Percentiles rank a stretch among this genome's conserved stretches.
These are phyloP conservation scores for Asparagopsis taxiformis DNA, from an alignment of 31 red algal species.

Conservation along the genomic window DNA sequence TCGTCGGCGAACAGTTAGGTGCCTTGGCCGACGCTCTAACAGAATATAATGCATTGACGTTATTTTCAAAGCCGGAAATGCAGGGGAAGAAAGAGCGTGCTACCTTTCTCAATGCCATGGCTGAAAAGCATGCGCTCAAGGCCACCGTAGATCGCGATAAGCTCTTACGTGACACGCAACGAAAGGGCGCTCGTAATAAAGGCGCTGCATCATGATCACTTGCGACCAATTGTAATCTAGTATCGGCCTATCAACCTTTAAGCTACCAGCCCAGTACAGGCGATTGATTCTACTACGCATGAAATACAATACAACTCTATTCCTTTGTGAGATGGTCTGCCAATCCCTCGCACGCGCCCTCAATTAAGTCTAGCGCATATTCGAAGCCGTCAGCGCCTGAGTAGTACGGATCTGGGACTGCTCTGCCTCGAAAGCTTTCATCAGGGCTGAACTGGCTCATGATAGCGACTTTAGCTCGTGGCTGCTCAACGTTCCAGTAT, in stretches of 20 bases:
- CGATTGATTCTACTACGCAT: too few species aligned
- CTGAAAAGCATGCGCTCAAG: slow-evolving; percentile 55
- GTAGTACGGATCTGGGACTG: slow-evolving; percentile 97
- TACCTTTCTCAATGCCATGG: slow-evolving; percentile 29
- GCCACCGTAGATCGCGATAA: slow-evolving; percentile 26
- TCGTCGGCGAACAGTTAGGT: slow-evolving; percentile 27
- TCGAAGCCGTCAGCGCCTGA: slow-evolving; percentile 84
- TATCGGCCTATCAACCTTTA: too few species aligned
- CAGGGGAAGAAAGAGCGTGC: slow-evolving; percentile 22
- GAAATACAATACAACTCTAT: too few species aligned
- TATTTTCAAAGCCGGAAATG: slow-evolving; percentile 40
- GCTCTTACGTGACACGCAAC: slow-evolving; percentile 1
- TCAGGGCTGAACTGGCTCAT: slow-evolving; percentile 77
- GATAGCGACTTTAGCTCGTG: slow-evolving; percentile 44
- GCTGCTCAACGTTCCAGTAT: slow-evolving; percentile 54
- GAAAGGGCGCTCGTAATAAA: too few species aligned
- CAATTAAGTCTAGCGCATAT: slow-evolving; percentile 86
- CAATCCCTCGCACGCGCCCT: slow-evolving; percentile 85
- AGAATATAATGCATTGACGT: slow-evolving; percentile 48
- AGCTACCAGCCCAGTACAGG: too few species aligned
- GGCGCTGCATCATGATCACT: too few species aligned
- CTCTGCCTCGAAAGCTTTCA: slow-evolving; percentile 34
- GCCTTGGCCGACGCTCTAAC: slow-evolving; percentile 36
- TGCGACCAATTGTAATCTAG: too few species aligned
- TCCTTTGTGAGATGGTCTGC: slow-evolving; percentile 57